Evolutionary conservation across 352 stramenopile genomes (phyloP).

Genomic region (Phytophthora colocasiae): DNA sequence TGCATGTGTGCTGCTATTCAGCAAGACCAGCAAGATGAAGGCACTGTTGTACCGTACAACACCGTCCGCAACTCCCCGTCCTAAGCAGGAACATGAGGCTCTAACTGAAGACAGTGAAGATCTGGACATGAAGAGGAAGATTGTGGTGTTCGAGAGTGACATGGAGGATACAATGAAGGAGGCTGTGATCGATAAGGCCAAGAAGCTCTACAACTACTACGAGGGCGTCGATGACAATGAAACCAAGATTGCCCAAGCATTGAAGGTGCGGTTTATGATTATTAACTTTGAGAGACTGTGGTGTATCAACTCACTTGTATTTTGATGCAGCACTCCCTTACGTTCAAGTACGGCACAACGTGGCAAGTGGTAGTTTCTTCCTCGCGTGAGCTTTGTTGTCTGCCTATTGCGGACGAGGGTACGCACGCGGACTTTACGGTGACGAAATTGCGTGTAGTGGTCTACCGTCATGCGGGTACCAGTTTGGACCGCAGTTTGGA

Average conservation of each 20-base stretch:
- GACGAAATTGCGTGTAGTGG: constrained; percentile 62
- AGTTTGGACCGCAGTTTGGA: constrained; percentile 64
- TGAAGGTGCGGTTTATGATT: constrained; percentile 51
- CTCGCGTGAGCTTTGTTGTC: constrained; percentile 61
- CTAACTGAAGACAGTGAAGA: constrained; percentile 17
- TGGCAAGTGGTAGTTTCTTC: constrained; percentile 74
- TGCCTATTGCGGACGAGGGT: constrained; percentile 53
- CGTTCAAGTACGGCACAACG: constrained; percentile 66
- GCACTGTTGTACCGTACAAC: constrained; percentile 79
- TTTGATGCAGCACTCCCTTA: constrained; percentile 58
- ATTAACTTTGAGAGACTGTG: constrained; percentile 1
- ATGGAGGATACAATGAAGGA: constrained; percentile 61
- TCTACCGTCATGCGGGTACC: constrained; percentile 70
- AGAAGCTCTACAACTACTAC: constrained; percentile 52
- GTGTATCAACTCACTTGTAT: constrained; percentile 10
- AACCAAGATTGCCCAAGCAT: constrained; percentile 55
- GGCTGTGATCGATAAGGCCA: constrained; percentile 43
- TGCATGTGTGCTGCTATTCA: constrained; percentile 70
- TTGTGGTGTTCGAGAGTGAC: constrained; percentile 58
- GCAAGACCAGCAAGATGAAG: constrained; percentile 70
- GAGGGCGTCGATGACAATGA: constrained; percentile 46
- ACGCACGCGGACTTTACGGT: constrained; percentile 63
- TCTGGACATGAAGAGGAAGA: constrained; percentile 46
- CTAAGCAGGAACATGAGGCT: constrained; percentile 44
- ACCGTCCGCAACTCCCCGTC: constrained; percentile 36